Evolutionary conservation across 2,329 filamentous ascomycete genomes (phyloP).

Genomic region (Nigrograna mackinnonii): DNA sequence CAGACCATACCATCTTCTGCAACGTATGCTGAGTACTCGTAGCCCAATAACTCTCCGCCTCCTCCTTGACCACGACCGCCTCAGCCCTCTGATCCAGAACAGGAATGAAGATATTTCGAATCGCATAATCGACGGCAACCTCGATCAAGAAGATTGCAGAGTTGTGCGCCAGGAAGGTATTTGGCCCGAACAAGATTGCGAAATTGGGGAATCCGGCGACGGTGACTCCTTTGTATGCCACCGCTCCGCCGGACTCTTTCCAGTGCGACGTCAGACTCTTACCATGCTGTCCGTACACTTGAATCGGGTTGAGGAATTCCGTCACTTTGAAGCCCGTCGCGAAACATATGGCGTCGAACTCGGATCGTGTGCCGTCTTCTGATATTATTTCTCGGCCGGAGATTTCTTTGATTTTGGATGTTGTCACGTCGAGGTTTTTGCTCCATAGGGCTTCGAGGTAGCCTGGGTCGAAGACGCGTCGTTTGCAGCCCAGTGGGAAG

Average conservation of each 20-base stretch:
- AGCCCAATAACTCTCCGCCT: too few relatives aligned
- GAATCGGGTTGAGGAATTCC: conserved; percentile 51
- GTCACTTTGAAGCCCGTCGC: conserved; percentile 42
- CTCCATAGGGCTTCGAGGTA: conserved; percentile 2
- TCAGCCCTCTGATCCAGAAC: too few relatives aligned
- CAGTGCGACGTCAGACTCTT: conserved; percentile 7
- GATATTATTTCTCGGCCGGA: neutral
- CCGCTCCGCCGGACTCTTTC: neutral
- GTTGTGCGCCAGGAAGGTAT: neutral
- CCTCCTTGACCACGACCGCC: too few relatives aligned
- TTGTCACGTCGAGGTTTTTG: conserved; percentile 1
- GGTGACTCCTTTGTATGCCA: neutral
- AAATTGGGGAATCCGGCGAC: neutral
- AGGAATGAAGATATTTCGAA: too few relatives aligned
- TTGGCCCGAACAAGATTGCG: neutral
- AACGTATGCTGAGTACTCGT: too few relatives aligned
- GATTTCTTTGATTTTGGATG: neutral
- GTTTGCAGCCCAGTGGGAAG: conserved; percentile 29
- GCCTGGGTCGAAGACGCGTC: conserved; percentile 25
- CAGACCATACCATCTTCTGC: too few relatives aligned
- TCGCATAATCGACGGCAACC: too few relatives aligned
- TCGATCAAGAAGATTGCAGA: neutral
- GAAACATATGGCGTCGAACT: conserved; percentile 4
- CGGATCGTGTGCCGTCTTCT: neutral
- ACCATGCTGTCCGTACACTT: conserved; percentile 50